Evolutionary conservation across 2,329 filamentous ascomycete species (phyloP), one percentile per base, ranked within the genome.

Genomic region (Penicillium sp.): DNA sequence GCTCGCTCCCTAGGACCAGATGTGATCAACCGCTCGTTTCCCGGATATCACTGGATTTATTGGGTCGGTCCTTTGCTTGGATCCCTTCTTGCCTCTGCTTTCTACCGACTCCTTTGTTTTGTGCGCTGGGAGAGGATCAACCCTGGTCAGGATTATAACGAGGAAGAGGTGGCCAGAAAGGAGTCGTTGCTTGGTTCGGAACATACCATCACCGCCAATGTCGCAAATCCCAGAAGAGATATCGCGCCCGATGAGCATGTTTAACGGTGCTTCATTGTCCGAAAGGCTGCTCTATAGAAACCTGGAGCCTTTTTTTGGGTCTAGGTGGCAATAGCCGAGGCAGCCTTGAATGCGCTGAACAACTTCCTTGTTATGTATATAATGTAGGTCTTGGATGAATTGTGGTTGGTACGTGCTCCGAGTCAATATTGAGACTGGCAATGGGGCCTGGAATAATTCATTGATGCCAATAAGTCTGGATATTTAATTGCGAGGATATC

Each of bases 111-210:
- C 51, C 69, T 79, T 53, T 72, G 73, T 59, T 64, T 68, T 21
- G 63, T 71, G 49, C 66, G 66, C 48, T 74, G 72, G 52, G 60
- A 73, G 52, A 70, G 66, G 2, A 71, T 69, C 42, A 75, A 74
- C 35, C 72, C 72, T 3, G 71, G 71, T 3, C 72, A 87, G 60
- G 84, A 88, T 64, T 82, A 78, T 15, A 61, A 66, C 29, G 63
- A 66, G 63, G 64, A 66, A 39, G 55, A 39, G 12, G 62, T 55
- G 41, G 52, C 46, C 12, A 54, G 59, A 0, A 54, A 56, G 3
- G 56, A 53, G 6, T 61, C 60, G 0, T 48, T 34, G 26, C 17
- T 19, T 33, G 33, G n/a, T 2, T 55, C 58, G 2, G 57, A 57
- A 13, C 33, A 56, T 22, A 57, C 50, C 6, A 19, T 33, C 39